Conservation (phyloP, 257 asterid genomes). For the Henckelia pumila region DNA sequence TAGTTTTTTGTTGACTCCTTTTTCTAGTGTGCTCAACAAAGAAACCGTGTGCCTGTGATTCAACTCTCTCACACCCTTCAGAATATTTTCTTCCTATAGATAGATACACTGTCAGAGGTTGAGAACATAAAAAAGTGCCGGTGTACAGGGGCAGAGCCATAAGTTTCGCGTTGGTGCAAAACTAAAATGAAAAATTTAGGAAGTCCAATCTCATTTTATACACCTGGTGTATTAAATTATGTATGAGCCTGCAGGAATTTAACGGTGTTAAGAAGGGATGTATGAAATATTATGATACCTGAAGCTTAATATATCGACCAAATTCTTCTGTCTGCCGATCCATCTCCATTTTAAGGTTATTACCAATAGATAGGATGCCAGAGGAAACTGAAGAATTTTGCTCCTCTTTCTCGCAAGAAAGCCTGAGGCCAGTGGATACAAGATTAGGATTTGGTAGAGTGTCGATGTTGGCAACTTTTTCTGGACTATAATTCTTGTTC, state of each 20-base stretch:
- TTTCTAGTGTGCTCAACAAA: conserved; percentile 43
- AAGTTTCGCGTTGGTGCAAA: neutral
- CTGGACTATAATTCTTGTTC: conserved; percentile 42
- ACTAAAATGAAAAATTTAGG: neutral
- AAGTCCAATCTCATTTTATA: neutral
- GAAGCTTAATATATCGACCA: conserved; percentile 48
- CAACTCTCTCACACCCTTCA: conserved; percentile 55
- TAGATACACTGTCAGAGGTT: conserved; percentile 6
- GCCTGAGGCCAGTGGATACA: conserved; percentile 68
- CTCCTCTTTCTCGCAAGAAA: conserved; percentile 61
- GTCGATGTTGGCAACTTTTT: conserved; percentile 39
- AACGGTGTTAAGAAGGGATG: no score
- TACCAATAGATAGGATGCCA: conserved; percentile 40
- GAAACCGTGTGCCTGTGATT: conserved; percentile 55
- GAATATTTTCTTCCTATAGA: conserved; percentile 51
- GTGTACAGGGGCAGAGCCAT: neutral
- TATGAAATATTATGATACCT: conserved; percentile 39
- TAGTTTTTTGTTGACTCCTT: conserved; percentile 42
- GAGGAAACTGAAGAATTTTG: conserved; percentile 46
- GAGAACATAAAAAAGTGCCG: conserved; percentile 10
- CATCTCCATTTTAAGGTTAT: conserved; percentile 44
- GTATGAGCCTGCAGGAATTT: no score
- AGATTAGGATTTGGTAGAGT: conserved; percentile 48
- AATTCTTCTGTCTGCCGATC: conserved; percentile 59
- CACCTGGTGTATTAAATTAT: neutral